Conservation (phyloP, 2,329 filamentous ascomycete species). For the Ascochyta lentis region DNA sequence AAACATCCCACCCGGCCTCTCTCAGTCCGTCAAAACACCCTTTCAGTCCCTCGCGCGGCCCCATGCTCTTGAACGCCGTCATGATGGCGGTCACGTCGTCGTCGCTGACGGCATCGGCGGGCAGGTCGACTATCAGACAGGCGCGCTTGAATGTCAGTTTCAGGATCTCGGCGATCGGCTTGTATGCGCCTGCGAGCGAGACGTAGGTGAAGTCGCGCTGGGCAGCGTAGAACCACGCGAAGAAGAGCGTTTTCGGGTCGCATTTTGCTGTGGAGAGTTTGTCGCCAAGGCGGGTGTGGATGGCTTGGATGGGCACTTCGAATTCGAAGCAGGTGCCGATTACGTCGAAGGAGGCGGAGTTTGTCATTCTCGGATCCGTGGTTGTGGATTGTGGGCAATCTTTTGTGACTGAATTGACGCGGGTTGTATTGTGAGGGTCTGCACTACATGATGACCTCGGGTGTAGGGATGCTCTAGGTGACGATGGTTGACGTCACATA, state of each 20-base stretch:
- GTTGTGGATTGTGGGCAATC: not conserved
- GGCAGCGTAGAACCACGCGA: constrained; percentile 37
- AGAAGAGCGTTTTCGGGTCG: constrained; percentile 35
- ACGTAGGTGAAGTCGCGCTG: constrained; percentile 38
- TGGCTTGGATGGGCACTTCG: constrained; percentile 24
- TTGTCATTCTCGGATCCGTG: constrained; percentile 17
- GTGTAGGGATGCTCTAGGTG: not conserved
- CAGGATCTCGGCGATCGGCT: constrained; percentile 31
- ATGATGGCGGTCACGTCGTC: constrained; percentile 27
- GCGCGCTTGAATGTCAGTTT: constrained; percentile 29
- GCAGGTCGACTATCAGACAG: constrained; percentile 27
- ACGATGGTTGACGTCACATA: constrained; percentile 8
- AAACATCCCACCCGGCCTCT: constrained; percentile 29
- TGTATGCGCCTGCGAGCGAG: constrained; percentile 25
- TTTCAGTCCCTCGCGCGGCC: constrained; percentile 28
- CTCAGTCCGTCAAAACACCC: constrained; percentile 30
- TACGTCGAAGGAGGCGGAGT: constrained; percentile 35
- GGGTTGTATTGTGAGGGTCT: not conserved
- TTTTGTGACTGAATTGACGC: not conserved
- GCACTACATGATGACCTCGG: not conserved
- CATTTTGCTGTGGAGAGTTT: constrained; percentile 20
- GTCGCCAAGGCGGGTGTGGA: constrained; percentile 23
- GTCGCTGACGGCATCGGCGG: constrained; percentile 24
- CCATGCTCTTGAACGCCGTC: constrained; percentile 33
- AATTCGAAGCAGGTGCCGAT: constrained; percentile 38